A percentile compares a stretch with the other conserved stretches of the same genome.
These are phyloP conservation scores for Trichoderma pleuroti DNA, from an alignment of 2,329 filamentous ascomycete species.

Conservation along the genomic window DNA sequence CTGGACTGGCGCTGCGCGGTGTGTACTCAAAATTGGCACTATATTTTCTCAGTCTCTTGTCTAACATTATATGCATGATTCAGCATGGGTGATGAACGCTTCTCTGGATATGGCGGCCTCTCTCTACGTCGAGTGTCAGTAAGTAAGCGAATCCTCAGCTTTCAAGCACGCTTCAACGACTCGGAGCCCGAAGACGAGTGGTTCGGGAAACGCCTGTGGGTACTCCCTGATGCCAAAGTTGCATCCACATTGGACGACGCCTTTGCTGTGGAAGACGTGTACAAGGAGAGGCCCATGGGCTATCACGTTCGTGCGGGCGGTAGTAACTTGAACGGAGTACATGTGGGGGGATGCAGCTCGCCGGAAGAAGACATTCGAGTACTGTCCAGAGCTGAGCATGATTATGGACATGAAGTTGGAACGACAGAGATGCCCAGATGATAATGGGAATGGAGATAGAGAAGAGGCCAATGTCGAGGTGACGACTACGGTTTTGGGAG, in stretches of 20 bases:
- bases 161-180: slow-evolving; percentile 49
- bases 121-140: slow-evolving; percentile 51
- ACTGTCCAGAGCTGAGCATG: slow-evolving; percentile 54
- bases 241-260: slow-evolving; percentile 40
- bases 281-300: slow-evolving; percentile 50
- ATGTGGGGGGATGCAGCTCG: slow-evolving; percentile 46
- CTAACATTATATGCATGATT: not conserved
- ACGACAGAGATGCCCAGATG: slow-evolving; percentile 42
- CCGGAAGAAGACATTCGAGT: slow-evolving; percentile 48
- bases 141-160: slow-evolving; percentile 46
- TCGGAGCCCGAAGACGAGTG: slow-evolving; percentile 53
- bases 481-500: not conserved
- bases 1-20: slow-evolving; percentile 53
- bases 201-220: slow-evolving; percentile 48
- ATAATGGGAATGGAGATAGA: slow-evolving; percentile 7
- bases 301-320: slow-evolving; percentile 50
- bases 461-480: not conserved
- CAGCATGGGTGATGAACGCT: slow-evolving; percentile 39
- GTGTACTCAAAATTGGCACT: not conserved
- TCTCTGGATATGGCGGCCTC: slow-evolving; percentile 52
- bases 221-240: slow-evolving; percentile 47
- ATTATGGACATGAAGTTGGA: slow-evolving; percentile 57
- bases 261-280: slow-evolving; percentile 49
- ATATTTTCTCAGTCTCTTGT: not conserved
- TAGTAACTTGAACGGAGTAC: slow-evolving; percentile 36